Base-by-base conservation (phyloP, 352 stramenopile genomes). In the Phytophthora fragariae region DNA sequence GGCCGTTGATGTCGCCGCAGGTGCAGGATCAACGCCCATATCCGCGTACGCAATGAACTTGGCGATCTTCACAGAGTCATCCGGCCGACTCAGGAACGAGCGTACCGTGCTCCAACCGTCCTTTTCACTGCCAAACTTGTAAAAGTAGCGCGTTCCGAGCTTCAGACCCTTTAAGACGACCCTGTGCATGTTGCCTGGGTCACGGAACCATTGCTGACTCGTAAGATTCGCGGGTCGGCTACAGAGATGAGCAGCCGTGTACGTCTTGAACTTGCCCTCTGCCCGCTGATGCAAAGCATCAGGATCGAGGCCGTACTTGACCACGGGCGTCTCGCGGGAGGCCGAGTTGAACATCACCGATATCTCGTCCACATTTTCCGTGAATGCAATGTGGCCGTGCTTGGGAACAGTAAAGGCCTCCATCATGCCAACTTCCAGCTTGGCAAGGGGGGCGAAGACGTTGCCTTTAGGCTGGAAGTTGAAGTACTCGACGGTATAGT, bases 41-140 rank as follows among this genome's bases (percentile, higher is more conserved):
- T 96, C 89, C 3, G 77, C 89, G 62, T 96, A 96, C 44, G 87
- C 89, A 31, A 94, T 83, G 60, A 94, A 96, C 62, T 94, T 94
- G 64, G 80, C 72, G 7, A 41, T 58, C 54, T 86, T 80, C 31
- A 88, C 66, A 5, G 75, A 70, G 27, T 61, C 27, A 67, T 84
- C 66, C 1, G 78, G 67, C 33, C 69, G 65, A 49, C 80, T 88
- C 64, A 81, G 70, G 62, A 95, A 94, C 27, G 85, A 91, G 63
- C 85, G 85, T 5, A 92, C 59, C 5, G 63, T 67, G 59, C 88
- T 95, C 86, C 86, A 95, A 14, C 86, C 88, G 55, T 94, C 87
- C 9, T 80, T 71, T 12, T 91, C 78, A 58, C 92, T 95, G 46
- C 89, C 89, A 71, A 92, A 96, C 37, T 85, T 85, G 74, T 95